Conservation (phyloP, 2,329 filamentous ascomycete genomes). For the Microsporum ferrugineum region DNA sequence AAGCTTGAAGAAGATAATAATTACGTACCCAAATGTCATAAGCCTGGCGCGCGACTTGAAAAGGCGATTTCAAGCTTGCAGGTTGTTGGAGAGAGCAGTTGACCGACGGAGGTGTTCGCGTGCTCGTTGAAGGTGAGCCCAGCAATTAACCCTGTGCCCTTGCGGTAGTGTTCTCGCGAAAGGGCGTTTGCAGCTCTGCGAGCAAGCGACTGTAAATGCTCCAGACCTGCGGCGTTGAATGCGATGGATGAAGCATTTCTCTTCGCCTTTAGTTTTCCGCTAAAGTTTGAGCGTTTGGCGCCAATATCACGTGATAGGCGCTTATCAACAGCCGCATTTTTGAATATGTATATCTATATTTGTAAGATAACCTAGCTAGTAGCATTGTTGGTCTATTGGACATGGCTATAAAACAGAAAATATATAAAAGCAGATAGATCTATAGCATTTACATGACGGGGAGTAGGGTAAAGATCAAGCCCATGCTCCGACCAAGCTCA, state of each 20-base stretch:
- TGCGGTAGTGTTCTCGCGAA: neutral
- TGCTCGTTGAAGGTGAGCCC: neutral
- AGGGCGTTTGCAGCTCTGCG: neutral
- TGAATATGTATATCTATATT: neutral
- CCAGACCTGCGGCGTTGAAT: neutral
- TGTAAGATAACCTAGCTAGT: neutral
- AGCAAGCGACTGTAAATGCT: neutral
- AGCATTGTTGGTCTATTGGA: no score
- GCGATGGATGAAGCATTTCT: neutral
- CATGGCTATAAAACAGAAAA: no score
- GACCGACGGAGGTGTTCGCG: neutral
- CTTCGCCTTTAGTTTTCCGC: neutral
- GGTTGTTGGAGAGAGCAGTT: neutral
- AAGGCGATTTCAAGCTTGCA: neutral
- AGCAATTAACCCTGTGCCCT: neutral
- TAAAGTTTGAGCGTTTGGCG: neutral
- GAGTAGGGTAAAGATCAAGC: constrained; percentile 37
- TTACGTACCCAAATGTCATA: neutral
- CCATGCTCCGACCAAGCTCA: constrained; percentile 64
- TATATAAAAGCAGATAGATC: neutral
- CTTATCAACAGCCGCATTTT: neutral
- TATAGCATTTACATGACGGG: neutral
- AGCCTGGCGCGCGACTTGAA: neutral
- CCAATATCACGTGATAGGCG: neutral
- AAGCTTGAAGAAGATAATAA: neutral